A percentile compares a stretch with the other conserved stretches of the same genome.
These are phyloP conservation scores for Lunasporangiospora selenospora DNA, from an alignment of 192 early-diverging fungal species.

Conservation along the genomic window DNA sequence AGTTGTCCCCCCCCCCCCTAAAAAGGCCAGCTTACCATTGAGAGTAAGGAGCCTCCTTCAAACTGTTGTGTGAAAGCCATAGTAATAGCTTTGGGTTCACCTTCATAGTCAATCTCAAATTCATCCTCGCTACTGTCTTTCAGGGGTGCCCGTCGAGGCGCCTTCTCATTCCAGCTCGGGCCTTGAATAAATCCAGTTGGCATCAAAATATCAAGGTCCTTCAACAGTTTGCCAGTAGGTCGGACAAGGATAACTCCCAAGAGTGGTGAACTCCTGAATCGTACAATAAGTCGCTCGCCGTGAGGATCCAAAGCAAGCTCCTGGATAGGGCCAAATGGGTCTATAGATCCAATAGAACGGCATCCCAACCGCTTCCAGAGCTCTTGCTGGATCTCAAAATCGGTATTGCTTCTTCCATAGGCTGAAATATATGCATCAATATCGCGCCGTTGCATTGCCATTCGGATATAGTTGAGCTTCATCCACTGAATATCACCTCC, in stretches of 20 bases:
- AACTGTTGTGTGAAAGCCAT: constrained; percentile 22
- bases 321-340: constrained; percentile 54
- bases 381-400: not conserved
- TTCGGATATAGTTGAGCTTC: constrained; percentile 14
- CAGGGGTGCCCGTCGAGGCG: not conserved
- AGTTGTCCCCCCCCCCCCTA: too few species aligned
- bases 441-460: constrained; percentile 19
- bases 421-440: constrained; percentile 20
- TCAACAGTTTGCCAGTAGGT: constrained; percentile 22
- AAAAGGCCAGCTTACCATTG: constrained; percentile 25
- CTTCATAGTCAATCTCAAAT: constrained; percentile 7
- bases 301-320: constrained; percentile 57
- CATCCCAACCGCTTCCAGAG: constrained; percentile 8
- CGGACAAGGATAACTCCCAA: constrained; percentile 51
- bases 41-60: constrained; percentile 18
- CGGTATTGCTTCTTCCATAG: too few species aligned
- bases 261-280: constrained; percentile 56
- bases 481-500: constrained; percentile 27
- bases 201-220: constrained; percentile 39
- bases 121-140: not conserved
- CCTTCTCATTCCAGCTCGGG: constrained; percentile 22
- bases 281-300: constrained; percentile 60
- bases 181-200: constrained; percentile 28
- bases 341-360: constrained; percentile 4
- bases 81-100: constrained; percentile 15